Conservation (phyloP, 73 alveolate species). For the Paramecium sonneborni region DNA sequence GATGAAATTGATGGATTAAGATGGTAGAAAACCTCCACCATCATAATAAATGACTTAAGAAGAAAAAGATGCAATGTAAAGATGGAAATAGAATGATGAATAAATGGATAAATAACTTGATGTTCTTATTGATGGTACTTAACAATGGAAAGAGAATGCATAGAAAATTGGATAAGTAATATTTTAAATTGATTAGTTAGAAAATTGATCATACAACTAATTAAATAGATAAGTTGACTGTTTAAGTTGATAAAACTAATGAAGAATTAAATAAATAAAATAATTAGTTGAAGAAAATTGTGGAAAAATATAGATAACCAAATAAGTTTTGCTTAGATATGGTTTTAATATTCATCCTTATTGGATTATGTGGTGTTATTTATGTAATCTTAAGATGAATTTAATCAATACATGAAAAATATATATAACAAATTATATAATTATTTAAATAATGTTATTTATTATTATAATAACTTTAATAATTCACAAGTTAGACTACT, state of each 20-base stretch:
- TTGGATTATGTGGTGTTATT: constrained; percentile 41
- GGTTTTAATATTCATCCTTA: neutral
- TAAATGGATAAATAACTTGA: constrained; percentile 23
- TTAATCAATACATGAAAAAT: neutral
- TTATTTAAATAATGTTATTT: too few relatives aligned
- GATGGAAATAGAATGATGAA: constrained; percentile 35
- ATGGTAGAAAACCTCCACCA: constrained; percentile 53
- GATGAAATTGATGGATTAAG: constrained; percentile 28
- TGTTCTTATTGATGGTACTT: neutral
- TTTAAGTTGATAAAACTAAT: constrained; percentile 28
- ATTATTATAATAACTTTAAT: neutral
- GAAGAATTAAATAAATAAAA: constrained; percentile 39
- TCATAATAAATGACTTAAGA: neutral
- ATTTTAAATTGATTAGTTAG: neutral
- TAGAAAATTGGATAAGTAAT: neutral
- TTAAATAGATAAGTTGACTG: neutral
- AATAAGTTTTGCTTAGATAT: constrained; percentile 45
- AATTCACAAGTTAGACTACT: too few relatives aligned
- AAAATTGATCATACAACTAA: constrained; percentile 33
- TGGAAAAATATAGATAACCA: constrained; percentile 34
- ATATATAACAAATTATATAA: neutral
- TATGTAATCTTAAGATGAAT: constrained; percentile 11
- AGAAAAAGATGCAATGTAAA: constrained; percentile 26
- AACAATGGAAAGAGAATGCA: constrained; percentile 32
- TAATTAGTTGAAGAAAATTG: neutral